A percentile compares a stretch with the other conserved stretches of the same genome.
These are phyloP conservation scores for Wickerhamomyces sp. DNA, from an alignment of 1,139 yeast species.

Conservation along the genomic window DNA sequence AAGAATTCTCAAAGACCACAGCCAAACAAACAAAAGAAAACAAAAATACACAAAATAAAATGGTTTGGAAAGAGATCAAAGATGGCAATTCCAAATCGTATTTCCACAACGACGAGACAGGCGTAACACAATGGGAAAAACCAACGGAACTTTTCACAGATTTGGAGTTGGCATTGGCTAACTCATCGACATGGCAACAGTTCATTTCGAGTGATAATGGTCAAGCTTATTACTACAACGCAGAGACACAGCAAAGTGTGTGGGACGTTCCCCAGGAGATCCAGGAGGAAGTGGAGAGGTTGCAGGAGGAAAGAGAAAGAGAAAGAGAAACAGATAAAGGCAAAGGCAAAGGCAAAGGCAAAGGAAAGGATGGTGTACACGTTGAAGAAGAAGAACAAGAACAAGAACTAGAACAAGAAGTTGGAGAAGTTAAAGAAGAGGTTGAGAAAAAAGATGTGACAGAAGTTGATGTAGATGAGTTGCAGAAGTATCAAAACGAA, in stretches of 20 bases:
- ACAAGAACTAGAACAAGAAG: conserved; percentile 5
- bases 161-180: conserved; percentile 31
- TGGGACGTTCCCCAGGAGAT: conserved; percentile 70
- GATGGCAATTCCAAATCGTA: conserved; percentile 68
- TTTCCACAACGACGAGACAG: conserved; percentile 62
- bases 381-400: conserved; percentile 1
- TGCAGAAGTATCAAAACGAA: conserved; percentile 7
- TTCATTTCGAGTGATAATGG: conserved; percentile 63
- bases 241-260: conserved; percentile 58
- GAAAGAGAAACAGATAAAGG: conserved; percentile 1
- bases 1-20: too few species aligned
- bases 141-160: conserved; percentile 48
- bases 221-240: conserved; percentile 65
- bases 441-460: neutral
- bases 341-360: conserved; percentile 2
- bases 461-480: conserved; percentile 11
- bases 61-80: conserved; percentile 56
- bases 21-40: too few species aligned
- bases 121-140: conserved; percentile 77
- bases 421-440: conserved; percentile 1
- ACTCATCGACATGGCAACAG: conserved; percentile 51
- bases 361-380: conserved; percentile 2
- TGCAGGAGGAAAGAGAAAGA: conserved; percentile 6
- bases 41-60: too few species aligned
- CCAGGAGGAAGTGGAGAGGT: conserved; percentile 10